Conservation (phyloP, 768 basidiomycete genomes). For the Rossbeevera mucosa region DNA sequence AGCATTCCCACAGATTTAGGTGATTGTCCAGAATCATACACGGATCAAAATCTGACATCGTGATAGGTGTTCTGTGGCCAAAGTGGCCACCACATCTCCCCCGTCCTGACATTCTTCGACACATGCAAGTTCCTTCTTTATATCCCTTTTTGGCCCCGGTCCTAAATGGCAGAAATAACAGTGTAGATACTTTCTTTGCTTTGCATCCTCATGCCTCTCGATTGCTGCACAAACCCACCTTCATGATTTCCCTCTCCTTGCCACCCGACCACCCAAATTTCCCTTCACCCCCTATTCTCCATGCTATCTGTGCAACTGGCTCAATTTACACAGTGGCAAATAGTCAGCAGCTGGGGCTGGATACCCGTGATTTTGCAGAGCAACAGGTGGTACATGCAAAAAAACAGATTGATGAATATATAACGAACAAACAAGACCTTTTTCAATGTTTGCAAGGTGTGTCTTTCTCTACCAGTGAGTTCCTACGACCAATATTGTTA, state of each 20-base stretch:
- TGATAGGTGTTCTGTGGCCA: constrained; percentile 22
- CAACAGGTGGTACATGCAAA: constrained; percentile 55
- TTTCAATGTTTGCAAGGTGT: constrained; percentile 62
- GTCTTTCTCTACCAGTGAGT: neutral
- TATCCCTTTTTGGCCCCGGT: neutral
- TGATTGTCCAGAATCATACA: neutral
- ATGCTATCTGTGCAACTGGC: constrained; percentile 83
- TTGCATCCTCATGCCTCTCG: constrained; percentile 71
- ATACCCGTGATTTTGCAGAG: constrained; percentile 50
- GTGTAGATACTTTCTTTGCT: constrained; percentile 75
- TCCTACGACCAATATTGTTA: neutral
- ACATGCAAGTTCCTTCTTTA: constrained; percentile 46
- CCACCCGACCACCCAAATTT: constrained; percentile 70
- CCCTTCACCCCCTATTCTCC: constrained; percentile 65
- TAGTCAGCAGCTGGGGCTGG: constrained; percentile 6
- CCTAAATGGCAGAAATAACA: constrained; percentile 20
- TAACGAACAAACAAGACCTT: constrained; percentile 49
- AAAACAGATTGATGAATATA: constrained; percentile 43
- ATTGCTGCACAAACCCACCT: constrained; percentile 62
- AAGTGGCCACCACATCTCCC: constrained; percentile 63
- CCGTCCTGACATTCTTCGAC: constrained; percentile 54
- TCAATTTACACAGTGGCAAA: constrained; percentile 68
- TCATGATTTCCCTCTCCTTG: constrained; percentile 59
- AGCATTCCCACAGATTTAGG: constrained; percentile 3
- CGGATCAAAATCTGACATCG: neutral